A percentile compares a stretch with the other conserved stretches of the same genome.
Conservation (phyloP, 371 early-diverging fungal species). For the Saksenaea vasiformis region DNA sequence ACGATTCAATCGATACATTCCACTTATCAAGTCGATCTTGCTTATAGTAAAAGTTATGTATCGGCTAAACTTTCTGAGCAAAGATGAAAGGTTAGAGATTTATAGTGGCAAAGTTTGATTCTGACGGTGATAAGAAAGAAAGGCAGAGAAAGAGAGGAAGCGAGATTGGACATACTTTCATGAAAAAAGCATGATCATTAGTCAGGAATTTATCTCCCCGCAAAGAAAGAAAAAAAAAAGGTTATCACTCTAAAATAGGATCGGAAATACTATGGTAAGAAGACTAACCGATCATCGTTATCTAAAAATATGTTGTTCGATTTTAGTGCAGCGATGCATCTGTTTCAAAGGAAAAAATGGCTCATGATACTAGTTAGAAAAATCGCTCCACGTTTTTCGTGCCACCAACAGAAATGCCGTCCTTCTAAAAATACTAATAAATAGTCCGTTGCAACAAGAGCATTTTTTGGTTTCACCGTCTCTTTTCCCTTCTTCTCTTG, state of each 20-base stretch:
- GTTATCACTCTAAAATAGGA: not conserved
- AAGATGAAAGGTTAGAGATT: not conserved
- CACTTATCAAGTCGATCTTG: not conserved
- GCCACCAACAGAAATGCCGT: not conserved
- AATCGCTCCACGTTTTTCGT: not conserved
- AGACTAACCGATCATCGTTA: too few relatives aligned
- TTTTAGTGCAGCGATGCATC: too few relatives aligned
- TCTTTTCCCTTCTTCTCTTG: not conserved
- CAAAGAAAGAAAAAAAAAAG: not conserved
- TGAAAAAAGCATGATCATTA: not conserved
- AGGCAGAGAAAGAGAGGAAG: not conserved
- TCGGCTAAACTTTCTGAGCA: not conserved
- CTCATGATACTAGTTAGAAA: not conserved
- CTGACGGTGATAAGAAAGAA: not conserved
- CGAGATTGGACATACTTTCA: not conserved
- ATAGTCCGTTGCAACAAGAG: not conserved
- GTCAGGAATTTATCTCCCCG: not conserved
- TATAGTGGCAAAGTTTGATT: too few relatives aligned
- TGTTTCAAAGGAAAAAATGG: not conserved
- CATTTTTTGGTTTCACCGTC: slow-evolving; percentile 1
- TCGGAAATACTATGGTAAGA: too few relatives aligned
- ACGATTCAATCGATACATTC: not conserved
- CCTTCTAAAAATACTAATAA: not conserved
- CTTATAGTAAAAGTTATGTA: not conserved
- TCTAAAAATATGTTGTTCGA: too few relatives aligned